These are phyloP conservation scores for Ustilago bromivora DNA, from an alignment of 1,284 basidiomycete genomes.

Conservation along the genomic window DNA sequence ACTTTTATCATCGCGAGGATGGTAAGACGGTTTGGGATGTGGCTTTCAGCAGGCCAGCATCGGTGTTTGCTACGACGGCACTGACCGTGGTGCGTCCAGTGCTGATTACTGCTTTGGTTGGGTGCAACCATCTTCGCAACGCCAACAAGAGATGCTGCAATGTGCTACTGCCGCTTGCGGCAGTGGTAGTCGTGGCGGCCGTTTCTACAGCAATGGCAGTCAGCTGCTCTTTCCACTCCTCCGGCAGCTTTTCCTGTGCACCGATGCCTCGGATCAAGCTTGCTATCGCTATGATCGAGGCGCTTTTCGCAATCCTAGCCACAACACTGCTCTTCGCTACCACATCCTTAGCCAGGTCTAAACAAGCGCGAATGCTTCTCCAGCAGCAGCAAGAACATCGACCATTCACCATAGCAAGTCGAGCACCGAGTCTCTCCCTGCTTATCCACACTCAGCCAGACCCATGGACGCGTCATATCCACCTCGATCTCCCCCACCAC, in stretches of 20 bases:
- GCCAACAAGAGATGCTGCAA: not conserved
- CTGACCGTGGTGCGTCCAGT: slow-evolving; percentile 2
- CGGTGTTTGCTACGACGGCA: slow-evolving; percentile 11
- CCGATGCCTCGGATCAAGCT: slow-evolving; percentile 1
- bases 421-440: slow-evolving; percentile 26
- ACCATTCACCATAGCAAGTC: not conserved
- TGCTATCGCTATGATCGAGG: slow-evolving; percentile 5
- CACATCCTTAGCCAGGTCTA: not conserved
- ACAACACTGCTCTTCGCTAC: not conserved
- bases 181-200: not conserved
- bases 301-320: slow-evolving; percentile 6
- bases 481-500: slow-evolving; percentile 12
- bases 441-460: slow-evolving; percentile 36
- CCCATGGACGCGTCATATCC: slow-evolving; percentile 22
- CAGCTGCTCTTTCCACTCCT: slow-evolving; percentile 6
- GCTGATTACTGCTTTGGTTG: not conserved
- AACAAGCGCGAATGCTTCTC: not conserved
- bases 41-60: not conserved
- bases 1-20: not conserved
- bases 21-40: slow-evolving; percentile 10
- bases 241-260: not conserved
- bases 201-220: not conserved
- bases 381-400: slow-evolving; percentile 1
- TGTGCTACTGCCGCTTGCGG: not conserved
- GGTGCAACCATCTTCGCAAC: not conserved